Percentiles rank a stretch among this genome's conserved stretches.
phyloP scores from a whole-genome alignment of 1,284 basidiomycete genomes.

The Athelia sp. region DNA sequence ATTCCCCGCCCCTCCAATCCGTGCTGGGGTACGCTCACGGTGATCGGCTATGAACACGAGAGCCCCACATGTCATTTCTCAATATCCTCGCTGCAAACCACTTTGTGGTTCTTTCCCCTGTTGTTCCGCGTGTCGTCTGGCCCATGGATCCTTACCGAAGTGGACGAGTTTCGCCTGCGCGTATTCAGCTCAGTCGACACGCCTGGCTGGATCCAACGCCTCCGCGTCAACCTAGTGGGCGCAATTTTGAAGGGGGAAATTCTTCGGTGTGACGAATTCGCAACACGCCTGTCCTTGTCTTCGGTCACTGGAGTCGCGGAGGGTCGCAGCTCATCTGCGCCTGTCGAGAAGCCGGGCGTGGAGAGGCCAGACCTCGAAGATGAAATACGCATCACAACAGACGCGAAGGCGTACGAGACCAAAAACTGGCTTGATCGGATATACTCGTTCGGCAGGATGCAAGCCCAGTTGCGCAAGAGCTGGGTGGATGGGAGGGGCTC shows the following conservation, averaged over 20 bases:
- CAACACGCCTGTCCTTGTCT: conserved; percentile 26
- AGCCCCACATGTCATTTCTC: conserved; percentile 29
- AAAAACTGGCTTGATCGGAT: conserved; percentile 29
- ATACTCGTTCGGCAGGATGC: conserved; percentile 32
- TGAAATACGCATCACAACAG: conserved; percentile 24
- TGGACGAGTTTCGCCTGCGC: conserved; percentile 33
- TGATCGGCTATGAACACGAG: conserved; percentile 24
- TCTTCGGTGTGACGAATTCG: conserved; percentile 32
- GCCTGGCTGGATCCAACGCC: conserved; percentile 30
- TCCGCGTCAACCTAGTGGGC: conserved; percentile 32
- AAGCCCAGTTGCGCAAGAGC: conserved; percentile 32
- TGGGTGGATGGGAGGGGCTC: conserved; percentile 31
- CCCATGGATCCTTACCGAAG: conserved; percentile 26
- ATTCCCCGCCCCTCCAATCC: conserved; percentile 25
- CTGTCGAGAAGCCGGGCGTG: conserved; percentile 6
- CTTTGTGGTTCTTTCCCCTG: conserved; percentile 35
- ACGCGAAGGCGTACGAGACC: conserved; percentile 30
- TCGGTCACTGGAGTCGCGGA: conserved; percentile 8
- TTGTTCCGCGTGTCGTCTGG: conserved; percentile 31
- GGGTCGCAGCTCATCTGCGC: conserved; percentile 5
- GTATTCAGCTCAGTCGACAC: conserved; percentile 28
- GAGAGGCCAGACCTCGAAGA: conserved; percentile 16
- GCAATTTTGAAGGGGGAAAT: conserved; percentile 36
- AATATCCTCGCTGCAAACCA: conserved; percentile 18
- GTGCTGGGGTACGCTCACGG: conserved; percentile 26